These are phyloP conservation scores for Pascua sp. DNA, from an alignment of 1,284 basidiomycete genomes.

Conservation along the genomic window DNA sequence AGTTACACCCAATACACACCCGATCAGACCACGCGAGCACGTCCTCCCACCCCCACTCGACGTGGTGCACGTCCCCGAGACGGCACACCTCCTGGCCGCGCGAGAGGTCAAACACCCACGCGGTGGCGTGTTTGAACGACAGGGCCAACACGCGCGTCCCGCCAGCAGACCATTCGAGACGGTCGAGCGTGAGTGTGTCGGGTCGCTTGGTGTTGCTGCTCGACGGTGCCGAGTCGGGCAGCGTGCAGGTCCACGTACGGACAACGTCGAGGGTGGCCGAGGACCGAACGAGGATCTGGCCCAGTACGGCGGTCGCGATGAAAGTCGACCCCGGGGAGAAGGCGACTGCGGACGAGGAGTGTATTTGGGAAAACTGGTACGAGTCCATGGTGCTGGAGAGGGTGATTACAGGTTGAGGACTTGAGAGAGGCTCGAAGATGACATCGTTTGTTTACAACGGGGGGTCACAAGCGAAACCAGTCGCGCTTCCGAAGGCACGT, in stretches of 20 bases:
- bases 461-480: background rate
- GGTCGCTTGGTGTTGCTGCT: constrained; percentile 1
- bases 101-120: constrained; percentile 54
- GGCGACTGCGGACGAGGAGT: constrained; percentile 22
- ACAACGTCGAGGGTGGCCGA: constrained; percentile 41
- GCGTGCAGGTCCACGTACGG: constrained; percentile 35
- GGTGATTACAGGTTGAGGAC: too few relatives aligned
- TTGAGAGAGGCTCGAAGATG: too few relatives aligned
- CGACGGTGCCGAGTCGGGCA: background rate
- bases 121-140: constrained; percentile 60
- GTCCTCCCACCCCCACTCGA: constrained; percentile 77
- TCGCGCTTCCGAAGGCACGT: background rate
- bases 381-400: constrained; percentile 23
- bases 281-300: constrained; percentile 41
- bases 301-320: constrained; percentile 34
- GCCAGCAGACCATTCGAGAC: constrained; percentile 72
- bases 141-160: constrained; percentile 75
- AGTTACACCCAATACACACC: constrained; percentile 54
- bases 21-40: constrained; percentile 84
- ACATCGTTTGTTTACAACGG: background rate
- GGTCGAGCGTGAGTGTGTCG: background rate
- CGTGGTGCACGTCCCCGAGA: constrained; percentile 69
- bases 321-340: constrained; percentile 49
- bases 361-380: constrained; percentile 44
- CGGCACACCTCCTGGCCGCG: constrained; percentile 62